These are phyloP conservation scores for Sugiyamaella xylanicola DNA, from an alignment of 1,139 yeast genomes.

Conservation along the genomic window DNA sequence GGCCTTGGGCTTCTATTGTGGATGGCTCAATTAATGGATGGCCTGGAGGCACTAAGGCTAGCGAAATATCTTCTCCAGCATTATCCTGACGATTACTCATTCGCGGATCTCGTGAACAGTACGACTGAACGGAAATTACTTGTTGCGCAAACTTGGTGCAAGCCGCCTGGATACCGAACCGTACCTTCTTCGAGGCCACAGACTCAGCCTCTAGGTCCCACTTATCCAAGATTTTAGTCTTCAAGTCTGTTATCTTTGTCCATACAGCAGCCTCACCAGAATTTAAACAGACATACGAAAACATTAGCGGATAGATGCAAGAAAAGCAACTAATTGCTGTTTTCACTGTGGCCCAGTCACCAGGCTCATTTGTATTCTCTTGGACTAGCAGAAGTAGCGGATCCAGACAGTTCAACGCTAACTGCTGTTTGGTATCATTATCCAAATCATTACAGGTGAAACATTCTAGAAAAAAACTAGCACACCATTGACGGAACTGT, in stretches of 20 bases:
- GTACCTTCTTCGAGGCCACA: constrained; percentile 16
- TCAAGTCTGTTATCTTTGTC: constrained; percentile 38
- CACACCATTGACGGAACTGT: constrained; percentile 44
- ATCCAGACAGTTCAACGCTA: constrained; percentile 41
- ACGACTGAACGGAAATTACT: constrained; percentile 70
- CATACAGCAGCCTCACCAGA: constrained; percentile 37
- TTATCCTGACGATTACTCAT: constrained; percentile 17
- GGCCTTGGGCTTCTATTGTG: constrained; percentile 70
- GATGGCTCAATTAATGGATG: constrained; percentile 67
- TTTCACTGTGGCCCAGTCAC: constrained; percentile 38
- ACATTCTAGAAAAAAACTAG: constrained; percentile 45
- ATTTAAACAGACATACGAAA: constrained; percentile 37
- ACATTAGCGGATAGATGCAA: constrained; percentile 41
- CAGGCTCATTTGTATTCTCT: constrained; percentile 26
- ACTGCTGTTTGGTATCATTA: constrained; percentile 33
- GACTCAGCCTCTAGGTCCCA: constrained; percentile 37
- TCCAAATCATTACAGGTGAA: constrained; percentile 40
- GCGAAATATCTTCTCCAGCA: constrained; percentile 52
- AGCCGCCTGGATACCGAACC: constrained; percentile 57
- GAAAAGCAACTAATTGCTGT: constrained; percentile 39
- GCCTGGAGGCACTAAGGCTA: constrained; percentile 58
- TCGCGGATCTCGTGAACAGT: constrained; percentile 47
- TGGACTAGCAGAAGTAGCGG: constrained; percentile 36
- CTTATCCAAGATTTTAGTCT: constrained; percentile 37
- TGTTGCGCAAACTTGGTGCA: constrained; percentile 71